These are phyloP conservation scores for Draba incana DNA, from an alignment of 345 rosid genomes.

Conservation along the genomic window DNA sequence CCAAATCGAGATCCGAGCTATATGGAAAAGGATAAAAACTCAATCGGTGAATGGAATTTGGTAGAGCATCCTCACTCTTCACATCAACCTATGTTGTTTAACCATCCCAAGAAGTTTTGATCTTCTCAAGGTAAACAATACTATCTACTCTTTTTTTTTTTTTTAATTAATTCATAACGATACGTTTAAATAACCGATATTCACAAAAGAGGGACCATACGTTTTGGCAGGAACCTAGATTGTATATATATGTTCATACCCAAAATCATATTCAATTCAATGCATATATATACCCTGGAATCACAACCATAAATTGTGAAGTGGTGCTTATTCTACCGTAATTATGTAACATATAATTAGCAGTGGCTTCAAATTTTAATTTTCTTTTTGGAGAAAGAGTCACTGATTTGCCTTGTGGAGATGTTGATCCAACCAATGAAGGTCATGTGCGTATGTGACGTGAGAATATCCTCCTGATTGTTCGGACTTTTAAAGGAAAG, in stretches of 20 bases:
- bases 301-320: slow-evolving; percentile 1
- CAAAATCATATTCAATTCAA: slow-evolving; percentile 2
- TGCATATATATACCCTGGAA: background rate
- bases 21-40: slow-evolving; percentile 61
- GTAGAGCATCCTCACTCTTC: slow-evolving; percentile 83
- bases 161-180: background rate
- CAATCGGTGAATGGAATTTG: slow-evolving; percentile 84
- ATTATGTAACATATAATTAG: background rate
- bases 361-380: background rate
- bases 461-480: slow-evolving; percentile 22
- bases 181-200: background rate
- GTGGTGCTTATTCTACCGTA: background rate
- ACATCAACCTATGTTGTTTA: slow-evolving; percentile 53
- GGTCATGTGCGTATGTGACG: slow-evolving; percentile 21
- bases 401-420: slow-evolving; percentile 4
- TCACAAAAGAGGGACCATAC: background rate
- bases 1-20: slow-evolving; percentile 63
- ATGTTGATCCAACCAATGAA: slow-evolving; percentile 11
- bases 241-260: slow-evolving; percentile 11
- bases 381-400: background rate
- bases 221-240: slow-evolving; percentile 24
- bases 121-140: slow-evolving; percentile 27
- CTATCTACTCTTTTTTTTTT: background rate
- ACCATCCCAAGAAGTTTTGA: slow-evolving; percentile 34
- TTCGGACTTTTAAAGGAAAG: slow-evolving; percentile 37